Conservation (phyloP, 805 yeast genomes). For the Candida corydali region DNA sequence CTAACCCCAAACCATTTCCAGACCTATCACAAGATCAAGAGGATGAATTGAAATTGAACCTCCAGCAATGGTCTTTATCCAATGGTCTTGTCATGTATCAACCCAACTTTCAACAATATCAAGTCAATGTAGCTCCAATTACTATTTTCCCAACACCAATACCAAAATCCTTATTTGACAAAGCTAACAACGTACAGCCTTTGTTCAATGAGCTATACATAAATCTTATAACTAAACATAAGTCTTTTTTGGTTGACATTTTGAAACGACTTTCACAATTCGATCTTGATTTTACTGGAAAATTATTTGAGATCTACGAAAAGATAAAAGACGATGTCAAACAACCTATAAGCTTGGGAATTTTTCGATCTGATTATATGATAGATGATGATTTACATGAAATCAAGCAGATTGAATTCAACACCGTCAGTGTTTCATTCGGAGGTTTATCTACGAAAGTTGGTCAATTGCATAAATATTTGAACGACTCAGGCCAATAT, state of each 20-base stretch:
- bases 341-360: slow-evolving; percentile 72
- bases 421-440: slow-evolving; percentile 92
- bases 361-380: slow-evolving; percentile 90
- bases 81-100: slow-evolving; percentile 85
- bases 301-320: slow-evolving; percentile 57
- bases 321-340: slow-evolving; percentile 35
- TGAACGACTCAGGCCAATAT: slow-evolving; percentile 60
- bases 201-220: slow-evolving; percentile 73
- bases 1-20: slow-evolving; percentile 28
- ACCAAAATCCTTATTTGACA: slow-evolving; percentile 60
- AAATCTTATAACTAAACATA: slow-evolving; percentile 50
- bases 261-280: slow-evolving; percentile 50
- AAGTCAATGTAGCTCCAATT: slow-evolving; percentile 72
- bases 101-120: slow-evolving; percentile 42
- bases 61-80: slow-evolving; percentile 72
- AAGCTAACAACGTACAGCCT: slow-evolving; percentile 63
- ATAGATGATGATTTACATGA: slow-evolving; percentile 23
- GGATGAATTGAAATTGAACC: slow-evolving; percentile 35
- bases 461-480: slow-evolving; percentile 66
- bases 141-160: slow-evolving; percentile 91
- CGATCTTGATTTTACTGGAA: slow-evolving; percentile 81
- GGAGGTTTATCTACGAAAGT: slow-evolving; percentile 85
- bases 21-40: slow-evolving; percentile 22
- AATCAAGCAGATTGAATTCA: slow-evolving; percentile 93
- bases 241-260: slow-evolving; percentile 59